These are phyloP conservation scores for Saccharomycopsis amapae DNA, from an alignment of 805 yeast genomes.

Conservation along the genomic window DNA sequence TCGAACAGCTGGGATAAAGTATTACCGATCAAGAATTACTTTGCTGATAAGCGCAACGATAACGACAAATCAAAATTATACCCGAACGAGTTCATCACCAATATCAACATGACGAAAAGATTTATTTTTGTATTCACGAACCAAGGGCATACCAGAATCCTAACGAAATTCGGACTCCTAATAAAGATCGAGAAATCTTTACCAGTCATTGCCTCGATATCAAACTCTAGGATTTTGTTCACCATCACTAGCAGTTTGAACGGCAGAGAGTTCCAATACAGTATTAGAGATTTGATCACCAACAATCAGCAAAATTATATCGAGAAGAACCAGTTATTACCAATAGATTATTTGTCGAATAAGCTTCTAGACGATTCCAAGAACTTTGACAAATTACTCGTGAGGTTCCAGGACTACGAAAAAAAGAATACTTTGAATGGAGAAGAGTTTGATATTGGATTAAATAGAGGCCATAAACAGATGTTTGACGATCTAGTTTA, in stretches of 20 bases:
- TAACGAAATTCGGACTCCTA: slow-evolving; percentile 68
- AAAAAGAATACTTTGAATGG: slow-evolving; percentile 2
- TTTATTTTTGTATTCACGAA: slow-evolving; percentile 66
- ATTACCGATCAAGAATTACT: slow-evolving; percentile 37
- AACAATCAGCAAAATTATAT: slow-evolving; percentile 35
- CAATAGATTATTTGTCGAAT: slow-evolving; percentile 25
- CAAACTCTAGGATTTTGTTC: slow-evolving; percentile 50
- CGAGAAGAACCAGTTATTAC: slow-evolving; percentile 32
- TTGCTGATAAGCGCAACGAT: neutral
- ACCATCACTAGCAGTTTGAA: slow-evolving; percentile 40
- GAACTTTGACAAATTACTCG: slow-evolving; percentile 22
- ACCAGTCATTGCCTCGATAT: slow-evolving; percentile 68
- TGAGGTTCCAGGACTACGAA: slow-evolving; percentile 16
- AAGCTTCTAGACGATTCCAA: slow-evolving; percentile 1
- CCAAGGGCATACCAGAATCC: slow-evolving; percentile 65
- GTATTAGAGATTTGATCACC: slow-evolving; percentile 39
- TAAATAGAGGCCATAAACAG: slow-evolving; percentile 25
- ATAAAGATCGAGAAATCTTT: slow-evolving; percentile 58
- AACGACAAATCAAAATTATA: slow-evolving; percentile 20
- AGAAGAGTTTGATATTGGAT: slow-evolving; percentile 26
- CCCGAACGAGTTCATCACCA: slow-evolving; percentile 54
- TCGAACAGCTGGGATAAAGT: slow-evolving; percentile 65
- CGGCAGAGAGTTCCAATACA: slow-evolving; percentile 35
- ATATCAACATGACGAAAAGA: slow-evolving; percentile 58
- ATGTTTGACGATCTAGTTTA: slow-evolving; percentile 3